Evolutionary conservation across 2,329 filamentous ascomycete species (phyloP).

Genomic region (Amauroascus niger): DNA sequence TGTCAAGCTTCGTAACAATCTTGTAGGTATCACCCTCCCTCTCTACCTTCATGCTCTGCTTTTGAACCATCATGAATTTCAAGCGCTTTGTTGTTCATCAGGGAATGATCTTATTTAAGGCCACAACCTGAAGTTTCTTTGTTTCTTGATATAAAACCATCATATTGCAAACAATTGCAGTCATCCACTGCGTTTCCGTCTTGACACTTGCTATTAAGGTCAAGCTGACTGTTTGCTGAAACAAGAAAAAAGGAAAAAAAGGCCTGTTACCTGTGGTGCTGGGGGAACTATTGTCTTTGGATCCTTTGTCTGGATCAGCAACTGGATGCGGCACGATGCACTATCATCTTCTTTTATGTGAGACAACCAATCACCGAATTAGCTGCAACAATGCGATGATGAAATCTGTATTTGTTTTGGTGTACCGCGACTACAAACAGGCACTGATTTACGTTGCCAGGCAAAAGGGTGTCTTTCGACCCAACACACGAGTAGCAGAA

Average conservation of each 20-base stretch:
- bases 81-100: constrained; percentile 3
- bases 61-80: constrained; percentile 7
- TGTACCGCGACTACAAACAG: constrained; percentile 22
- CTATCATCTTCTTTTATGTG: constrained; percentile 15
- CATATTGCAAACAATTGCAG: constrained; percentile 20
- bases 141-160: constrained; percentile 12
- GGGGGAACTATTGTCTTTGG: constrained; percentile 23
- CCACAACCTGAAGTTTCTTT: constrained; percentile 14
- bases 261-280: constrained; percentile 4
- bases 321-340: constrained; percentile 26
- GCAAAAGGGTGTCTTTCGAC: not conserved
- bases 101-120: constrained; percentile 9
- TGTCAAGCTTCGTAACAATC: not conserved
- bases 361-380: constrained; percentile 23
- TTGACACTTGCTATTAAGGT: not conserved
- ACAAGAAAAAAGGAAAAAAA: constrained; percentile 6
- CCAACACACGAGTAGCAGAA: not conserved
- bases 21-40: constrained; percentile 1
- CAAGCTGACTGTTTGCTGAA: constrained; percentile 1
- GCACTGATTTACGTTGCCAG: constrained; percentile 9
- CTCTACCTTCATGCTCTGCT: not conserved
- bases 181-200: constrained; percentile 13
- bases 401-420: constrained; percentile 18
- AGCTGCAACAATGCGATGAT: constrained; percentile 28
- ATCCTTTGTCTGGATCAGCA: constrained; percentile 26